A percentile compares a stretch with the other conserved stretches of the same genome.
phyloP scores from a whole-genome alignment of 129 eudicot species.

The Silybum marianum region DNA sequence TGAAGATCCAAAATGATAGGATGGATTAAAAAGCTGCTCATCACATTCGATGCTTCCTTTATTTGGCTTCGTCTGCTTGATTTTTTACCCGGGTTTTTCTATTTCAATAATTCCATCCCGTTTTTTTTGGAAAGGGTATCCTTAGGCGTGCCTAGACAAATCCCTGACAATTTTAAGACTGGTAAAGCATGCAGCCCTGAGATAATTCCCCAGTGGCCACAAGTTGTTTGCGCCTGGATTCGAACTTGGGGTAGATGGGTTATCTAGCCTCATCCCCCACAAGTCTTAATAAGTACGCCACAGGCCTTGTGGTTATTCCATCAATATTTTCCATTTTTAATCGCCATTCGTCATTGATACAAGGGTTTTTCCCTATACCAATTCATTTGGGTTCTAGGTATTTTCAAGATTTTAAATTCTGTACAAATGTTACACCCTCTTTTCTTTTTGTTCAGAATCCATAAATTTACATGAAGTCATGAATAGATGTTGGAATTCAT shows the following conservation, averaged over 20 bases:
- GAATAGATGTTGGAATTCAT: background rate
- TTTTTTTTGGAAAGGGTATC: no score
- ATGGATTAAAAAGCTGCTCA: slow-evolving; percentile 59
- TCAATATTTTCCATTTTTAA: background rate
- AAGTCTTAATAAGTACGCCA: no score
- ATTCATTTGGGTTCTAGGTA: background rate
- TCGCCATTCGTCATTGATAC: background rate
- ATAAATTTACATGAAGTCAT: background rate
- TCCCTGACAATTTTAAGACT: no score
- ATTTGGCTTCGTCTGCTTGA: slow-evolving; percentile 91
- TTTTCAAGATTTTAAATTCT: background rate
- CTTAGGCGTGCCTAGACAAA: no score
- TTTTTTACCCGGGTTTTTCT: slow-evolving; percentile 84
- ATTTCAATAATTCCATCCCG: background rate
- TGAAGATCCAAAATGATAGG: slow-evolving; percentile 41
- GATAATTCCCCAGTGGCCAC: no score
- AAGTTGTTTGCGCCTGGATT: no score
- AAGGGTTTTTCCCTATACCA: background rate
- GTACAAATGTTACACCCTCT: background rate
- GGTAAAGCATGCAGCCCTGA: no score
- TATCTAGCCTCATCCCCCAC: no score
- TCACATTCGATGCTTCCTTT: slow-evolving; percentile 76
- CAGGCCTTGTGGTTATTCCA: no score
- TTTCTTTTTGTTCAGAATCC: background rate
- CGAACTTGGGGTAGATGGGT: no score